Conservation (phyloP, 805 yeast genomes). For the Wickerhamiella alocasiicola region DNA sequence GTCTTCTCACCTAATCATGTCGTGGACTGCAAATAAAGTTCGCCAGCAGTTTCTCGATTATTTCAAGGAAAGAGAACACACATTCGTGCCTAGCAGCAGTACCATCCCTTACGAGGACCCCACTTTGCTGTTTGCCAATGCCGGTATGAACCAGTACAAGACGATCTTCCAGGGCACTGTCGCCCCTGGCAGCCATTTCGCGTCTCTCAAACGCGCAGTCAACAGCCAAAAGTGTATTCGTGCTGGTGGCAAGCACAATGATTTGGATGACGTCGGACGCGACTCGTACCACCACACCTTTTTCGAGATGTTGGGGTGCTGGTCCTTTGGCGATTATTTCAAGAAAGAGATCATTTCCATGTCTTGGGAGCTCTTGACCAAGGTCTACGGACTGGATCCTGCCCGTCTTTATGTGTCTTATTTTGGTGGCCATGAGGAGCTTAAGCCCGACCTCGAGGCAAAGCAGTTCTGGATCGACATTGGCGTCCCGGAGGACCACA, state of each 20-base stretch:
- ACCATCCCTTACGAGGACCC: conserved; percentile 98
- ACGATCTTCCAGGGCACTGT: conserved; percentile 96
- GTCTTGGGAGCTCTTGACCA: conserved; percentile 86
- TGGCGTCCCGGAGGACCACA: conserved; percentile 87
- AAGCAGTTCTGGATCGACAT: conserved; percentile 71
- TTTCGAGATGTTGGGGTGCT: conserved; percentile 98
- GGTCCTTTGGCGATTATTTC: conserved; percentile 99
- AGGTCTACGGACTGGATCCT: conserved; percentile 64
- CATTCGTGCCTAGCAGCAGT: conserved; percentile 81
- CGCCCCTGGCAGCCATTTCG: conserved; percentile 84
- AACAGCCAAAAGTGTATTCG: conserved; percentile 98
- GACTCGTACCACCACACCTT: conserved; percentile 98
- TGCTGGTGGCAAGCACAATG: conserved; percentile 97
- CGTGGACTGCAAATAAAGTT: conserved; percentile 34
- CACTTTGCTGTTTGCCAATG: conserved; percentile 89
- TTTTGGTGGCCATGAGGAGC: conserved; percentile 80
- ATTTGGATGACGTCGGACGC: conserved; percentile 95
- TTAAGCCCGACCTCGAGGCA: conserved; percentile 91
- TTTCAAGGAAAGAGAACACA: conserved; percentile 59
- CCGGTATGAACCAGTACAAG: conserved; percentile 99
- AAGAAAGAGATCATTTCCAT: conserved; percentile 80
- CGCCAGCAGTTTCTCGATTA: conserved; percentile 78
- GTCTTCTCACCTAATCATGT: conserved; percentile 11
- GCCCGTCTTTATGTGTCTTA: conserved; percentile 88
- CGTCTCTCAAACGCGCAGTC: conserved; percentile 72